Evolutionary conservation across 805 yeast genomes (phyloP), one percentile per base, ranked within the genome.

Genomic region (Candida adriatica): DNA sequence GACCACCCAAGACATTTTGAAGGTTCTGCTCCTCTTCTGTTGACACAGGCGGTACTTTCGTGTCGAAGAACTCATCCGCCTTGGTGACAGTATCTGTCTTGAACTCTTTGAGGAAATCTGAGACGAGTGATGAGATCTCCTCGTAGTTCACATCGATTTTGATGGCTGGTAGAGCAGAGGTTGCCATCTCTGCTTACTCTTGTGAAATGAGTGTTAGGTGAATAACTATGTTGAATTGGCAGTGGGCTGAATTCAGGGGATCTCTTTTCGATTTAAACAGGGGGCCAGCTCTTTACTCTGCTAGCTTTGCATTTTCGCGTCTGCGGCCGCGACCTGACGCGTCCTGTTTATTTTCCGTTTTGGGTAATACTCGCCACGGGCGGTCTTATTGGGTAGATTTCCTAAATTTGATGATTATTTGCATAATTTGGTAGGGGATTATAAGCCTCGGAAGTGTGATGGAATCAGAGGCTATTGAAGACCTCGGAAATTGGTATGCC

Each of bases 111-210:
- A 87, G 56, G 57, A 87, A 87, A 39, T 78, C 81, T 39, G 66
- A 64, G 29, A 82, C 69, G 17, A 70, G 61, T 14, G 66, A 66
- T 33, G 68, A 64, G 44, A 85, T 66, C 28, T 73, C 79, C 29
- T 67, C 68, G 56, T 87, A 88, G 60, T 87, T 84, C 55, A 84
- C 72, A 39, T 79, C 72, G 35, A 83, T 59, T 50, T 75, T 79
- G 44, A 80, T 68, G 17, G 86, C 64, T 18, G 87, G 88, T 39
- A 79, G 48, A 4, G 62, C 47, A 6, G 50, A 41, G 2, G 52
- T 15, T 3, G 54, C 48, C 54, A 48, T 50, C 9, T 18, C 24
- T n/a, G n/a, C n/a, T n/a, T n/a, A n/a, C n/a, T n/a, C n/a, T n/a
- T n/a, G n/a, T n/a, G n/a, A n/a, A n/a, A n/a, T n/a, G n/a, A n/a